phyloP scores from a whole-genome alignment of 129 eudicot species.

The Dittrichia graveolens region DNA sequence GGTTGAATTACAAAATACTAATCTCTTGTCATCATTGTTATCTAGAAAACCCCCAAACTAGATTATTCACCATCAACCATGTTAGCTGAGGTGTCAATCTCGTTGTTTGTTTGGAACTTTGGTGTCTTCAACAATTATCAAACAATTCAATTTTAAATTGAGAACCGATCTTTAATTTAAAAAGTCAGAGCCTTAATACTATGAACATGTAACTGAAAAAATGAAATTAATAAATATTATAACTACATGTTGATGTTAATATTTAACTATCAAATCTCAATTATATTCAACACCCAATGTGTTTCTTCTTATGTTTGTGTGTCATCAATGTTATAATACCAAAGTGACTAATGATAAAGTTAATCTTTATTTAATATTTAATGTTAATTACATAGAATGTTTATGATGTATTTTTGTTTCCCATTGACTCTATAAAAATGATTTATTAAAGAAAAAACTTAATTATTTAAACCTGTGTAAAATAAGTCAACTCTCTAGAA shows the following conservation, averaged over 20 bases:
- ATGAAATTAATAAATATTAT: background rate
- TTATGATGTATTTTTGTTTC: background rate
- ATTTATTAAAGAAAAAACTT: background rate
- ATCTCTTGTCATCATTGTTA: slow-evolving; percentile 13
- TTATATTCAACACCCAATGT: background rate
- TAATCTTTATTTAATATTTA: background rate
- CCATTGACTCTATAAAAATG: background rate
- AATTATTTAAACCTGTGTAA: background rate
- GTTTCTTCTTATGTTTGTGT: background rate
- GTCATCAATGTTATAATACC: background rate
- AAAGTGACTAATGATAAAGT: background rate
- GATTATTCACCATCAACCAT: slow-evolving; percentile 27
- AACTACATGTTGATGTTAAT: slow-evolving; percentile 22
- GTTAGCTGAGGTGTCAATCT: slow-evolving; percentile 32
- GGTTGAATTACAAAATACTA: background rate
- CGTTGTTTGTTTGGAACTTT: slow-evolving; percentile 11
- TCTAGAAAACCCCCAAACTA: slow-evolving; percentile 14
- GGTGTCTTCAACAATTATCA: slow-evolving; percentile 4
- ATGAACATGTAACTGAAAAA: slow-evolving; percentile 1
- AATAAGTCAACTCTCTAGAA: slow-evolving; percentile 1
- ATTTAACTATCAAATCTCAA: background rate
- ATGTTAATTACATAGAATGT: background rate
- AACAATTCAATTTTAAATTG: slow-evolving; percentile 1
- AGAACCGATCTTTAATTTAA: background rate
- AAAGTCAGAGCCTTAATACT: slow-evolving; percentile 12